Evolutionary conservation across 306 rosid species (phyloP).

Genomic region (Comarum palustre): DNA sequence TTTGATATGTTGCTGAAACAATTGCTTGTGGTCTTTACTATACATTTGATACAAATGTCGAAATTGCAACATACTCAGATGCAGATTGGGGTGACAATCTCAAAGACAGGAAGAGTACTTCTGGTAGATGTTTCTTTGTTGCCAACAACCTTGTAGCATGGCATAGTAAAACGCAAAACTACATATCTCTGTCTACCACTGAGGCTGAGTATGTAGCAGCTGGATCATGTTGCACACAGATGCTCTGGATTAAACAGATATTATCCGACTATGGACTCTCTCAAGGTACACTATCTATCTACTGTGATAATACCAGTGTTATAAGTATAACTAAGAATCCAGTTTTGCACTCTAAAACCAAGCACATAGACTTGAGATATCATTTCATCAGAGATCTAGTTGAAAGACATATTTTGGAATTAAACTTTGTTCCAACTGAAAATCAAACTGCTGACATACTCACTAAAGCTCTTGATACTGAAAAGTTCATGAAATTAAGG

Average conservation of each 20-base stretch:
- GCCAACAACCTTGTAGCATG: neutral
- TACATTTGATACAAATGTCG: neutral
- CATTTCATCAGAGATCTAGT: too few species aligned
- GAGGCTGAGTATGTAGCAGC: neutral
- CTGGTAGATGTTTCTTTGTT: neutral
- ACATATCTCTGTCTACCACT: neutral
- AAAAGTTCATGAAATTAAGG: too few species aligned
- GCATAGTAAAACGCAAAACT: neutral
- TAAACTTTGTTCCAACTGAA: too few species aligned
- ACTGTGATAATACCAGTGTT: neutral
- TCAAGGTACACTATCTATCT: neutral
- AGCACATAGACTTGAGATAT: too few species aligned
- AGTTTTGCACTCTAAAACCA: too few species aligned
- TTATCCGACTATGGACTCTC: neutral
- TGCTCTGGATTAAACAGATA: too few species aligned
- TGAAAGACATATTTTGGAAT: too few species aligned
- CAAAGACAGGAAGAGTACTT: neutral
- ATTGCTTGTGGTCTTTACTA: fast-evolving
- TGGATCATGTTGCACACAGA: too few species aligned
- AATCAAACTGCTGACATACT: too few species aligned
- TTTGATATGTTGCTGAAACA: neutral
- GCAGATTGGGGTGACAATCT: neutral
- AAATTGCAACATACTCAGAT: neutral
- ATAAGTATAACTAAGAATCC: neutral
- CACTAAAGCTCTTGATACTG: too few species aligned